A percentile compares a stretch with the other conserved stretches of the same genome.
Evolutionary conservation across 2,329 filamentous ascomycete species (phyloP).

Genomic region (Tympanopsis confertula): DNA sequence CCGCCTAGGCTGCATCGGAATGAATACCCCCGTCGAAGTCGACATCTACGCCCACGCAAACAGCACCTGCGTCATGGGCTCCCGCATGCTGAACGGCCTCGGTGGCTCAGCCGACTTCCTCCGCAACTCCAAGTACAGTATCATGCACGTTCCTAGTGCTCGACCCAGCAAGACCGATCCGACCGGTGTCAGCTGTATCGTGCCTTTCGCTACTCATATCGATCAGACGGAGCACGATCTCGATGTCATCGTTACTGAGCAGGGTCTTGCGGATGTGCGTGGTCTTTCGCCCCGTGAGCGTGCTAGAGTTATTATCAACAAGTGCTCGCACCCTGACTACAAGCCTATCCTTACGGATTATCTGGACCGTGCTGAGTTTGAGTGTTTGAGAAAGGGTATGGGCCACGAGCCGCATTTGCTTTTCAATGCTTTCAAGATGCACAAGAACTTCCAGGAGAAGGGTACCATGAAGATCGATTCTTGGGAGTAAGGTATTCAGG

Average conservation of each 20-base stretch:
- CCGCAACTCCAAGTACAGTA: conserved; percentile 68
- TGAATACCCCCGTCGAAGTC: conserved; percentile 91
- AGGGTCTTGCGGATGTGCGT: conserved; percentile 73
- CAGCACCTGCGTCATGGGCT: conserved; percentile 79
- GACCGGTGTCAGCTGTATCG: conserved; percentile 71
- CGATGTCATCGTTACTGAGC: conserved; percentile 69
- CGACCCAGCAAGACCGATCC: conserved; percentile 74
- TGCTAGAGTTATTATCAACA: conserved; percentile 73
- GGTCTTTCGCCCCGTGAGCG: conserved; percentile 71
- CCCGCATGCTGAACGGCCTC: conserved; percentile 76
- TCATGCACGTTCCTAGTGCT: conserved; percentile 84
- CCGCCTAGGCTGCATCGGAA: conserved; percentile 75
- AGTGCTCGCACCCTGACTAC: conserved; percentile 80
- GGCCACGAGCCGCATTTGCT: conserved; percentile 82
- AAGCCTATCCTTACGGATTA: conserved; percentile 71
- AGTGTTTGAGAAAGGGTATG: conserved; percentile 77
- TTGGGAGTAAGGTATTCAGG: conserved; percentile 29
- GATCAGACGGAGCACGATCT: conserved; percentile 91
- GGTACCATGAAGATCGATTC: conserved; percentile 74
- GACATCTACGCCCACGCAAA: conserved; percentile 93
- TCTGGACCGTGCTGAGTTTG: conserved; percentile 74
- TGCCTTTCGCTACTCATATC: conserved; percentile 87
- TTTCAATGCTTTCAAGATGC: conserved; percentile 81
- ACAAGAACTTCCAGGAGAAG: conserved; percentile 69
- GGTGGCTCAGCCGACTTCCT: conserved; percentile 76